These are phyloP conservation scores for Crithidia fasciculata DNA, from an alignment of 208 protist species.

Conservation along the genomic window DNA sequence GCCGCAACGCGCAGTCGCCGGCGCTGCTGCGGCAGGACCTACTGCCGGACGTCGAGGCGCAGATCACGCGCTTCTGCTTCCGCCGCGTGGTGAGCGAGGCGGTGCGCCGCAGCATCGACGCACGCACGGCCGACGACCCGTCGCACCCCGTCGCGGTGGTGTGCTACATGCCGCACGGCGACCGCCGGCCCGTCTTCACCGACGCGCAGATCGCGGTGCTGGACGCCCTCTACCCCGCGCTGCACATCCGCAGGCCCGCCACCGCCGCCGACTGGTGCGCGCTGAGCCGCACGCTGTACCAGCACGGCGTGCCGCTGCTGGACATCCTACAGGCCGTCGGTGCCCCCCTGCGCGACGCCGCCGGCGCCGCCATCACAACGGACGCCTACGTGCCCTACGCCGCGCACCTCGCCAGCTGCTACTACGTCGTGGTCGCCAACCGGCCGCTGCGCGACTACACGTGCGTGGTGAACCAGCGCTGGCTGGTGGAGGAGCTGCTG, in stretches of 20 bases:
- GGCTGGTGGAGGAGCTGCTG: conserved; percentile 22
- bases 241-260: conserved; percentile 13
- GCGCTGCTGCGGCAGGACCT: conserved; percentile 18
- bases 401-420: conserved; percentile 14
- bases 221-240: conserved; percentile 22
- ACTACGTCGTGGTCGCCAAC: conserved; percentile 28
- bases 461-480: conserved; percentile 25
- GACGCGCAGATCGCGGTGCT: conserved; percentile 21
- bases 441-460: conserved; percentile 30
- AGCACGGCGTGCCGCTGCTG: conserved; percentile 23
- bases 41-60: conserved; percentile 19
- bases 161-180: conserved; percentile 27
- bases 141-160: conserved; percentile 9
- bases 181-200: conserved; percentile 16
- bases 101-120: conserved; percentile 16
- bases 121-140: not conserved
- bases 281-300: conserved; percentile 25
- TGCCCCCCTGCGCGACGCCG: conserved; percentile 13
- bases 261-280: conserved; percentile 5
- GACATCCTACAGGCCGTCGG: conserved; percentile 18
- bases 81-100: conserved; percentile 23
- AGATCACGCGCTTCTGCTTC: conserved; percentile 19
- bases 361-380: conserved; percentile 11
- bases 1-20: not conserved
- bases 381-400: conserved; percentile 29